Evolutionary conservation across 1,139 yeast species (phyloP), one percentile per base, ranked within the genome.

Genomic region (Suhomyces yuchorum): DNA sequence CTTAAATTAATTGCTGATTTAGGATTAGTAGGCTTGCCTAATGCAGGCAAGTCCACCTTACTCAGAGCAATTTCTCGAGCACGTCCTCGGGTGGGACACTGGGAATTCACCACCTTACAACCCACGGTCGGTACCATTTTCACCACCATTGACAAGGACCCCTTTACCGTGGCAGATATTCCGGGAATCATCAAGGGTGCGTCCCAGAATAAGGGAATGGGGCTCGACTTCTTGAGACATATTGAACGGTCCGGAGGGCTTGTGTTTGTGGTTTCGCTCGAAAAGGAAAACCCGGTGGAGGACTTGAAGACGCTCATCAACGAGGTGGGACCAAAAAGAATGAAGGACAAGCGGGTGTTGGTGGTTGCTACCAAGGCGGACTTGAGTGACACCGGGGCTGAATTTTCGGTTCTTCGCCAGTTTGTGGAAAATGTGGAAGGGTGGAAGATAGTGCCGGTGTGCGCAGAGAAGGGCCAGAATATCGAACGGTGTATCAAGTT

Each of bases 171-270:
- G 1, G 98, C 98, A 1, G 99, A 93, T 70, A 93, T 93, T 51
- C 99, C 99, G 0, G 99, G 99, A 11, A 88, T 93, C 46, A 87
- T 93, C 48, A 77, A 82, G 60, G 98, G 96, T 8, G 98, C 99
- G 0, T 76, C 83, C 2, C 73, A 84, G 37, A 88, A 92, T 60
- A 85, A 80, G 61, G 99, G 99, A 2, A 86, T 93, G 89, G 99
- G 99, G 0, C 76, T 90, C 43, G 97, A 91, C 54, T 93, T 93
- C 65, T 69, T 93, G 53, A 77, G 97, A 50, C 99, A 93, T 63
- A 83, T 93, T 45, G 99, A 93, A 66, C 77, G 99, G 53, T 87
- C 96, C 3, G 86, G 87, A 12, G 97, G 97, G 0, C 70, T 93
- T 49, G 96, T 87, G 2, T 90, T 93, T 70, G 97, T 93, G 3